These are phyloP conservation scores for Rhizopogon rudus DNA, from an alignment of 768 basidiomycete genomes.

Conservation along the genomic window DNA sequence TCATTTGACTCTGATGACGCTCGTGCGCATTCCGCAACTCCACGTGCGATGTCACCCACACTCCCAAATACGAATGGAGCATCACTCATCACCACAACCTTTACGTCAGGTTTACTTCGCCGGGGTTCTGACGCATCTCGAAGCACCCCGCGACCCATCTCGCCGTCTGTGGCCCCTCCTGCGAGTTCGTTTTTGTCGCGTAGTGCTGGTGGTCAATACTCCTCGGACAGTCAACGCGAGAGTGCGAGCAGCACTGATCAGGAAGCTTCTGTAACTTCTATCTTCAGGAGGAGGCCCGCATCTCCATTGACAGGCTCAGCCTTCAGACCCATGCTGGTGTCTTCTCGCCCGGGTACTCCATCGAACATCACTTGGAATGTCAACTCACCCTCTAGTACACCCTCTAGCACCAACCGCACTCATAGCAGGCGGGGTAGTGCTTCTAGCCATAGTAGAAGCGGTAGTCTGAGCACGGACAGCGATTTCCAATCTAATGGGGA, in stretches of 20 bases:
- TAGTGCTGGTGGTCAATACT: slow-evolving; percentile 59
- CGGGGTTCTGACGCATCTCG: slow-evolving; percentile 55
- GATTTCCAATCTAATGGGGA: slow-evolving; percentile 22
- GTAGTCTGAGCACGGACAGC: slow-evolving; percentile 46
- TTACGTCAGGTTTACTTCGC: slow-evolving; percentile 35
- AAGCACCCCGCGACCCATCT: slow-evolving; percentile 42
- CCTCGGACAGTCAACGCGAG: slow-evolving; percentile 47
- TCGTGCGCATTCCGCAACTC: slow-evolving; percentile 66
- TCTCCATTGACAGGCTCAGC: slow-evolving; percentile 62
- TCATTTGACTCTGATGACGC: slow-evolving; percentile 66
- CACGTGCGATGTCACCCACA: slow-evolving; percentile 69
- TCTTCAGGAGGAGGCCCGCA: slow-evolving; percentile 59
- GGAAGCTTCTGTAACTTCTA: slow-evolving; percentile 44
- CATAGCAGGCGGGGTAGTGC: slow-evolving; percentile 26
- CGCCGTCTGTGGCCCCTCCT: slow-evolving; percentile 38
- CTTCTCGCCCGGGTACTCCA: slow-evolving; percentile 53
- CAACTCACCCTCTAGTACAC: slow-evolving; percentile 26
- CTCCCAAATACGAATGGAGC: slow-evolving; percentile 30
- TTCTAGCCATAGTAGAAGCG: slow-evolving; percentile 46
- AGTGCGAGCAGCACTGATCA: slow-evolving; percentile 29
- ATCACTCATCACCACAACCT: slow-evolving; percentile 31
- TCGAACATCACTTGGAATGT: slow-evolving; percentile 73
- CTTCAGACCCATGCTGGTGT: slow-evolving; percentile 56
- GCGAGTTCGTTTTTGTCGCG: slow-evolving; percentile 47
- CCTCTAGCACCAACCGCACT: slow-evolving; percentile 18